These are phyloP conservation scores for Sambucus nigra DNA, from an alignment of 129 eudicot species.

Conservation along the genomic window DNA sequence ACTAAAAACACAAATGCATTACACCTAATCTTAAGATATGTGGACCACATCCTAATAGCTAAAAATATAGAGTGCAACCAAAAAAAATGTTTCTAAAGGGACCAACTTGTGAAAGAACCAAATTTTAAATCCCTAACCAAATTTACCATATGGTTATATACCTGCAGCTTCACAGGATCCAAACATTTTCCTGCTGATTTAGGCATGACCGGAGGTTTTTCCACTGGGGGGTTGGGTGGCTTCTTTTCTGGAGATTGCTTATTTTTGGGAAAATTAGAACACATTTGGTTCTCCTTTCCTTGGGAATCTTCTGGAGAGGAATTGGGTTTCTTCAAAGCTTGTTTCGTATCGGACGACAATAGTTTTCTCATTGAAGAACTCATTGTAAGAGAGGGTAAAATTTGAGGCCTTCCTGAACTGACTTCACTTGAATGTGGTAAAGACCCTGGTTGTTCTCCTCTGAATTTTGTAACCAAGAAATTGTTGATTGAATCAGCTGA, in stretches of 20 bases:
- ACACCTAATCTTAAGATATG: too few species aligned
- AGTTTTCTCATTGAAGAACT: slow-evolving; percentile 36
- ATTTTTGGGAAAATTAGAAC: slow-evolving; percentile 26
- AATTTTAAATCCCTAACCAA: neutral
- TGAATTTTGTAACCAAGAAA: slow-evolving; percentile 10
- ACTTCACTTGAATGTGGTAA: slow-evolving; percentile 32
- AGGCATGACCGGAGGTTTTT: slow-evolving; percentile 29
- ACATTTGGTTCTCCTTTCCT: slow-evolving; percentile 49
- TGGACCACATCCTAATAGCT: too few species aligned
- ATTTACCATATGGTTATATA: slow-evolving; percentile 2
- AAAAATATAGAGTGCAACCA: too few species aligned
- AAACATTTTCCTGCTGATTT: slow-evolving; percentile 30
- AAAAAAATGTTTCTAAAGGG: neutral
- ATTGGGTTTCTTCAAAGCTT: slow-evolving; percentile 24
- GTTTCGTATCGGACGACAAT: slow-evolving; percentile 16
- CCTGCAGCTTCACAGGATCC: slow-evolving; percentile 42
- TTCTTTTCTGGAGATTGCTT: slow-evolving; percentile 26
- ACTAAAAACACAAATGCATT: too few species aligned
- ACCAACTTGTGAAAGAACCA: too few species aligned
- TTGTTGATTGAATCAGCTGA: slow-evolving; percentile 19
- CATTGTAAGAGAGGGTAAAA: slow-evolving; percentile 32
- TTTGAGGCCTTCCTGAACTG: slow-evolving; percentile 15
- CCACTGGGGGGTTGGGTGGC: slow-evolving; percentile 6
- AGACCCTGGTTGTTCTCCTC: slow-evolving; percentile 30
- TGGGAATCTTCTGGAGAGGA: slow-evolving; percentile 17